Evolutionary conservation across 352 stramenopile genomes (phyloP).

Genomic region (Globisporangium cederbergense): DNA sequence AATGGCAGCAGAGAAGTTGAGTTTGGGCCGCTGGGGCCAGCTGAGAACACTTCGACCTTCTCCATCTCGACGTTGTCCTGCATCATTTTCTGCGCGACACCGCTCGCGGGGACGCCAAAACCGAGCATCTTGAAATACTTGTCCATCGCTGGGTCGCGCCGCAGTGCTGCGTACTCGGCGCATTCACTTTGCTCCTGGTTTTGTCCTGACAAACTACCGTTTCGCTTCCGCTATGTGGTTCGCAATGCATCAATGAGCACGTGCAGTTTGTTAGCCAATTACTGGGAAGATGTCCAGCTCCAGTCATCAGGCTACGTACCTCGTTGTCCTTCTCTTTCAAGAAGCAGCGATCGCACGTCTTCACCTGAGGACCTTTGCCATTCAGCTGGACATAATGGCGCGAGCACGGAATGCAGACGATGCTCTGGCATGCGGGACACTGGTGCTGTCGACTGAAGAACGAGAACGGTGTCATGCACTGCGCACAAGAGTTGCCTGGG

Average conservation of each 20-base stretch:
- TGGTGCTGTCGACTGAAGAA: constrained; percentile 68
- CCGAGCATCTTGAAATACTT: constrained; percentile 88
- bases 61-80: constrained; percentile 65
- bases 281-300: neutral
- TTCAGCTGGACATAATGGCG: constrained; percentile 47
- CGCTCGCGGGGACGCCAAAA: constrained; percentile 65
- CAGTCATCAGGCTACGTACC: constrained; percentile 16
- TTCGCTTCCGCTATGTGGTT: constrained; percentile 32
- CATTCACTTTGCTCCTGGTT: constrained; percentile 27
- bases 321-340: constrained; percentile 66
- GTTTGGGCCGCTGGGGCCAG: constrained; percentile 33
- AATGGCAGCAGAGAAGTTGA: neutral
- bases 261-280: neutral
- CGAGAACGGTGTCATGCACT: constrained; percentile 61
- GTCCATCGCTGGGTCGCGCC: constrained; percentile 55
- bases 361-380: constrained; percentile 36
- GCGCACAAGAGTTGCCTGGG: constrained; percentile 31
- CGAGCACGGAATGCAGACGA: constrained; percentile 60
- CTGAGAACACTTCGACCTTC: constrained; percentile 57
- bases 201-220: constrained; percentile 10
- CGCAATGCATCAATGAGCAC: neutral
- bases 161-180: constrained; percentile 49
- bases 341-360: constrained; percentile 75
- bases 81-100: constrained; percentile 77
- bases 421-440: constrained; percentile 45